A percentile compares a stretch with the other conserved stretches of the same genome.
Conservation (phyloP, 148 eudicot genomes). For the Bassia scoparia region DNA sequence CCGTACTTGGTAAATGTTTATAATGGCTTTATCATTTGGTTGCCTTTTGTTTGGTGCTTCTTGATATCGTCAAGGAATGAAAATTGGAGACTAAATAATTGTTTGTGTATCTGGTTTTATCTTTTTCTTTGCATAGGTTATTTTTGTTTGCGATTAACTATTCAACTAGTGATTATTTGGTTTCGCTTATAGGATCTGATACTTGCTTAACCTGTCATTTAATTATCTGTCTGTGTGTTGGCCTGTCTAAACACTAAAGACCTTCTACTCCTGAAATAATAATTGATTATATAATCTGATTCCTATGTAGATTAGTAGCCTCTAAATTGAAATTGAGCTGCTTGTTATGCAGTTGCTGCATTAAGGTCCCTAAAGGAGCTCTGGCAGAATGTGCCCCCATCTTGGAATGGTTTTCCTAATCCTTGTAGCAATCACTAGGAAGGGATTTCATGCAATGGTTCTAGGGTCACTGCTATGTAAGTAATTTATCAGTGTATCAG, state of each 20-base stretch:
- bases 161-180: background rate
- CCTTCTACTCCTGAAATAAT: background rate
- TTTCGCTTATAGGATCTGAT: background rate
- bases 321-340: background rate
- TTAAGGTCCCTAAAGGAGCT: slow-evolving; percentile 32
- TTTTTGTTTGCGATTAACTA: background rate
- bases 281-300: background rate
- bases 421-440: slow-evolving; percentile 67
- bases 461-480: slow-evolving; percentile 58
- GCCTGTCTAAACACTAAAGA: background rate
- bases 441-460: slow-evolving; percentile 51
- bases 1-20: too few relatives aligned
- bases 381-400: slow-evolving; percentile 57
- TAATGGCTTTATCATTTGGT: background rate
- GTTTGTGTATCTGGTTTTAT: background rate
- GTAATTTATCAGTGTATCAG: slow-evolving; percentile 35
- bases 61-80: background rate
- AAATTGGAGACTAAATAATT: background rate
- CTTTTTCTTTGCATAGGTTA: too few relatives aligned
- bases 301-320: background rate
- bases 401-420: slow-evolving; percentile 49
- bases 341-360: slow-evolving; percentile 36
- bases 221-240: background rate
- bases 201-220: background rate
- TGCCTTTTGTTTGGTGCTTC: background rate